These are phyloP conservation scores for Casaregolazyma lundiana DNA, from an alignment of 1,139 yeast species.

Conservation along the genomic window DNA sequence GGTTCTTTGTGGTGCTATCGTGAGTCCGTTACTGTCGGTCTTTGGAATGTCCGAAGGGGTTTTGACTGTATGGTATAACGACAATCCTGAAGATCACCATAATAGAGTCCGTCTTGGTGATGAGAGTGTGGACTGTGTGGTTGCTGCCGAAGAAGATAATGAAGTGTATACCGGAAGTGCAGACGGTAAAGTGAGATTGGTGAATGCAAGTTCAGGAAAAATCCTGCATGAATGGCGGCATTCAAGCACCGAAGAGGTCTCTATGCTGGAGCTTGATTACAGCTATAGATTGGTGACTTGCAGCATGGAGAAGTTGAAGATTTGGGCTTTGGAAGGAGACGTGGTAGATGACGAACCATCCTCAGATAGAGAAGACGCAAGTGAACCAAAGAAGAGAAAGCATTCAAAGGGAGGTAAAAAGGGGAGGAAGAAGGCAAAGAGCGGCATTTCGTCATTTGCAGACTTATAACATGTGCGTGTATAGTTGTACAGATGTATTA, in stretches of 20 bases:
- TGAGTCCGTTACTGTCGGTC: constrained; percentile 59
- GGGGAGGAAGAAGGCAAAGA: constrained; percentile 21
- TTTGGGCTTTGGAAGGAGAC: constrained; percentile 51
- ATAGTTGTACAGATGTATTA: constrained; percentile 1
- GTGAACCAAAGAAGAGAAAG: constrained; percentile 18
- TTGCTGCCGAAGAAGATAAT: constrained; percentile 72
- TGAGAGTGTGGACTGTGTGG: constrained; percentile 73
- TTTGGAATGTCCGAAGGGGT: constrained; percentile 91
- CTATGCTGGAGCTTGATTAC: constrained; percentile 68
- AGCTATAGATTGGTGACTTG: constrained; percentile 75
- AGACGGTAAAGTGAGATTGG: constrained; percentile 69
- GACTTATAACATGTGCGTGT: background rate
- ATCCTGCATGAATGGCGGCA: constrained; percentile 49
- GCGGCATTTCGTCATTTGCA: constrained; percentile 4
- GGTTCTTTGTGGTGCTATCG: constrained; percentile 60
- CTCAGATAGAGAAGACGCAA: constrained; percentile 10
- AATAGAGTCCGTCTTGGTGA: constrained; percentile 69
- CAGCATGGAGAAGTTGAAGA: constrained; percentile 73
- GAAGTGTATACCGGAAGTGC: constrained; percentile 81
- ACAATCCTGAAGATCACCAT: constrained; percentile 63
- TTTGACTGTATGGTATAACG: constrained; percentile 81
- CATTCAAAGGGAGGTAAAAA: constrained; percentile 17
- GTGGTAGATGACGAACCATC: constrained; percentile 23
- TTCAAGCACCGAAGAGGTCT: constrained; percentile 58
- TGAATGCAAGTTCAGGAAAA: constrained; percentile 61